Base-by-base conservation (phyloP, 2,329 filamentous ascomycete species). In the Elsinoe batatas region DNA sequence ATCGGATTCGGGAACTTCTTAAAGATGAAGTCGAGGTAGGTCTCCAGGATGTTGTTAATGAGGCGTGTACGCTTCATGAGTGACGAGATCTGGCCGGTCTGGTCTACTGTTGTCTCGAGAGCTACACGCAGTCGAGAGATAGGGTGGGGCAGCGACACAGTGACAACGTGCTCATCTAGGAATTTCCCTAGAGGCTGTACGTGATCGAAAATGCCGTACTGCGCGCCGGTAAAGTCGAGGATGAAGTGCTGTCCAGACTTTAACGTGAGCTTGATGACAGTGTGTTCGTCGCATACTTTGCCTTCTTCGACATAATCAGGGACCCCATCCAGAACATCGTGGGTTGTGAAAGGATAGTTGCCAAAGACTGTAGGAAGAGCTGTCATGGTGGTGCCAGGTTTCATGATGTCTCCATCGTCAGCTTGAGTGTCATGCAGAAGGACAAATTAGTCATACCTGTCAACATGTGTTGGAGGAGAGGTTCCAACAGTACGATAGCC, bases 221-320 rank as follows among this genome's bases (percentile, higher is more conserved):
- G 61, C 1, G 58, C 57, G 2, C 61, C 60, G 17, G 58, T 49
- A 5, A 59, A 11, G 15, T 63, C 61, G 2, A 62, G 8, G 1
- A 56, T 57, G 42, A 58, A 62, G 2, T 2, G 11, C 17, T 58
- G 54, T n/a, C 42, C 46, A 20, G 59, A 56, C 12, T 26, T 43
- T 15, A 58, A 51, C 11, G 15, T 37, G 12, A 60, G 32, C 4
- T 44, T 35, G 5, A 60, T 6, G 18, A 61, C 30, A 3, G 44
- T n/a, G 33, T 63, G 59, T 1, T n/a, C 20, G 3, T 5, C 49
- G 32, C 46, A 17, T 8, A 55, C 50, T 13, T 17, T 36, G n/a
- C 53, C 51, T 2, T 17, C 6, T 15, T 20, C 22, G 12, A 32
- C 18, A 15, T 47, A 33, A 5, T 32, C 43, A 3, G 43, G 13